Evolutionary conservation across 768 basidiomycete species (phyloP), one percentile per base, ranked within the genome.

Genomic region (Termitomyces sp.): DNA sequence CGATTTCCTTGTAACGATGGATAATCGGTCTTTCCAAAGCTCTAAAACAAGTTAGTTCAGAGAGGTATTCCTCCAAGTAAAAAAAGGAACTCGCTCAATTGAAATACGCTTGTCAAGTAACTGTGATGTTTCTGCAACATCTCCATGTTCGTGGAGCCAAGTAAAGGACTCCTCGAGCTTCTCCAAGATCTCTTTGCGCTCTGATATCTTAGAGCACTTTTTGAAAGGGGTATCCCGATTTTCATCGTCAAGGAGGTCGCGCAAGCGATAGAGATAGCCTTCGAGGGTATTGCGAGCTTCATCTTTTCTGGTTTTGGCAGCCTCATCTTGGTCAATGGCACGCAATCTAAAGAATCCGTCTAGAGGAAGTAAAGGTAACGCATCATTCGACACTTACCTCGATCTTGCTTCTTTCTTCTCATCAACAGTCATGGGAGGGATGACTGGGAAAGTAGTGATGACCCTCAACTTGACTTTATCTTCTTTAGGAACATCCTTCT

Each of bases 211-310:
- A 5, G 93, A 95, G 67, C 88, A 95, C 64, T 90, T 87, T 69
- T 84, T 83, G 73, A 98, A 90, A 2, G 92, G 89, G 7, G 86
- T 82, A 8, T 83, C 79, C 5, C 71, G 62, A 60, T 82, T 81
- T 11, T 82, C 79, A 38, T 88, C 84, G 30, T 82, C 78, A 30
- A 98, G 74, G 10, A 96, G 76, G 65, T 93, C 93, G 21, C 91
- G 85, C 34, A 97, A 71, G 57, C 87, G 82, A 74, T 99, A 99
- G n/a, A 98, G 71, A 66, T 97, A 97, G 32, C 87, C 83, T 70
- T 99, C 97, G 50, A 99, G 82, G 24, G 81, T 77, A 70, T 99
- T 99, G 30, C 88, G 79, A 2, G 93, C 92, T 68, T 98, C 97
- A 64, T 95, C 95, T 32, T 85, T 85, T 51, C 83, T 82, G 32